phyloP scores from a whole-genome alignment of 805 yeast genomes.

The Myxozyma kluyveri region DNA sequence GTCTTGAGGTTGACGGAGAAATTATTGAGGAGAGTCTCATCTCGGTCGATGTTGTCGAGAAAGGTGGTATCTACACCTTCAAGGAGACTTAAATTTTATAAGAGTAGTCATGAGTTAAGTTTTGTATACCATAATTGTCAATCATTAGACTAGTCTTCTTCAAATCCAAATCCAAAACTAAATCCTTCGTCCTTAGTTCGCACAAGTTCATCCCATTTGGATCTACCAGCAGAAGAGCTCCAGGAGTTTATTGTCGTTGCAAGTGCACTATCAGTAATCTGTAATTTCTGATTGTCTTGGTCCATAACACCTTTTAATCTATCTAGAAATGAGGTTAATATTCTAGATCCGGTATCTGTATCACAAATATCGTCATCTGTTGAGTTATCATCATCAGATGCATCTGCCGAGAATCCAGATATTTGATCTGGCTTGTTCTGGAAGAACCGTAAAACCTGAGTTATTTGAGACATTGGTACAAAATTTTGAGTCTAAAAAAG shows the following conservation, averaged over 20 bases:
- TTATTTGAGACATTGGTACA: slow-evolving; percentile 61
- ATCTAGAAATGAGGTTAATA: slow-evolving; percentile 41
- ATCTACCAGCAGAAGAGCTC: too few relatives aligned
- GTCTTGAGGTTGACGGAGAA: slow-evolving; percentile 55
- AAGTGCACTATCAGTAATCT: too few relatives aligned
- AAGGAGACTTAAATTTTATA: too few relatives aligned
- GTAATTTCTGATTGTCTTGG: slow-evolving; percentile 25
- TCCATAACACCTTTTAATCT: slow-evolving; percentile 36
- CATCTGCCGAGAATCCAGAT: slow-evolving; percentile 60
- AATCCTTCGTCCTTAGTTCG: slow-evolving; percentile 38
- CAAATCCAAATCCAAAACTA: slow-evolving; percentile 38
- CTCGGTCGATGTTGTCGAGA: slow-evolving; percentile 52
- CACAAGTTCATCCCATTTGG: slow-evolving; percentile 54
- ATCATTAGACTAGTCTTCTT: slow-evolving; percentile 17
- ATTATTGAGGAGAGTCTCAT: slow-evolving; percentile 51
- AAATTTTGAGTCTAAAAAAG: slow-evolving; percentile 66
- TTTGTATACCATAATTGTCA: too few relatives aligned
- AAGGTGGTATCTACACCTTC: slow-evolving; percentile 59
- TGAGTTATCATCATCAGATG: slow-evolving; percentile 39
- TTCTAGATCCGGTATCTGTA: too few relatives aligned
- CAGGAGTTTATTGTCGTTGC: too few relatives aligned
- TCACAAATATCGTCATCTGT: slow-evolving; percentile 40
- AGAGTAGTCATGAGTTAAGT: too few relatives aligned
- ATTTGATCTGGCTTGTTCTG: slow-evolving; percentile 66
- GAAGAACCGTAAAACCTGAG: slow-evolving; percentile 64